A percentile compares a stretch with the other conserved stretches of the same genome.
Evolutionary conservation across 2,329 filamentous ascomycete species (phyloP).

Genomic region (Xylariales sp.): DNA sequence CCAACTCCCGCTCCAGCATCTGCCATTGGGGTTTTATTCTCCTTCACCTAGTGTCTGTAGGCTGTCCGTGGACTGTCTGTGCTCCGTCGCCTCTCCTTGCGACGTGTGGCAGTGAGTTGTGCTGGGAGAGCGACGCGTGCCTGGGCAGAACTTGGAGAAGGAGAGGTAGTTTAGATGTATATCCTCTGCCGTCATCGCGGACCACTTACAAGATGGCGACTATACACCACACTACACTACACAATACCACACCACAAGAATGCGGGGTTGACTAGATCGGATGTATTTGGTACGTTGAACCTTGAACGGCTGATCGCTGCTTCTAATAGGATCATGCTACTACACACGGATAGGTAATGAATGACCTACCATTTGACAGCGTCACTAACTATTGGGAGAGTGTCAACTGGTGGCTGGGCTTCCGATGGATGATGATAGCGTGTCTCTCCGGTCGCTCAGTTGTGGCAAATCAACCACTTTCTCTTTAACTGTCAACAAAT

Average conservation of each 20-base stretch:
- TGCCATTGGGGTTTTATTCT: constrained; percentile 12
- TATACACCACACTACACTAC: not conserved
- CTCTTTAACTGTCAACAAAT: constrained; percentile 28
- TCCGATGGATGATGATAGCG: not conserved
- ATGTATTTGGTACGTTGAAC: constrained; percentile 23
- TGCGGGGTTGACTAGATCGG: constrained; percentile 34
- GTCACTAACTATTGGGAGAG: not conserved
- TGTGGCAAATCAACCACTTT: not conserved
- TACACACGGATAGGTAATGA: constrained; percentile 15
- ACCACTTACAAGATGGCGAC: constrained; percentile 37
- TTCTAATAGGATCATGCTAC: constrained; percentile 32
- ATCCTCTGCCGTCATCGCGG: constrained; percentile 26
- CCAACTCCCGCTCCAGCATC: constrained; percentile 17
- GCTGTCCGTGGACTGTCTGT: constrained; percentile 5
- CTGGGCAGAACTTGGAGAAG: not conserved
- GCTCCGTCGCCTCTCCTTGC: constrained; percentile 20
- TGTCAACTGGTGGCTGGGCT: not conserved
- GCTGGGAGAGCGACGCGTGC: constrained; percentile 13
- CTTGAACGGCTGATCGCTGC: constrained; percentile 29
- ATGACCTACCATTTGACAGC: not conserved
- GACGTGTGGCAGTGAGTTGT: constrained; percentile 27
- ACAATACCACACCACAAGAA: constrained; percentile 4
- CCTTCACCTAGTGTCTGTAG: too few relatives aligned
- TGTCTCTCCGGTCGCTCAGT: not conserved
- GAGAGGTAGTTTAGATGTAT: constrained; percentile 37